These are phyloP conservation scores for Aureobasidium vineae DNA, from an alignment of 2,329 filamentous ascomycete genomes.

Conservation along the genomic window DNA sequence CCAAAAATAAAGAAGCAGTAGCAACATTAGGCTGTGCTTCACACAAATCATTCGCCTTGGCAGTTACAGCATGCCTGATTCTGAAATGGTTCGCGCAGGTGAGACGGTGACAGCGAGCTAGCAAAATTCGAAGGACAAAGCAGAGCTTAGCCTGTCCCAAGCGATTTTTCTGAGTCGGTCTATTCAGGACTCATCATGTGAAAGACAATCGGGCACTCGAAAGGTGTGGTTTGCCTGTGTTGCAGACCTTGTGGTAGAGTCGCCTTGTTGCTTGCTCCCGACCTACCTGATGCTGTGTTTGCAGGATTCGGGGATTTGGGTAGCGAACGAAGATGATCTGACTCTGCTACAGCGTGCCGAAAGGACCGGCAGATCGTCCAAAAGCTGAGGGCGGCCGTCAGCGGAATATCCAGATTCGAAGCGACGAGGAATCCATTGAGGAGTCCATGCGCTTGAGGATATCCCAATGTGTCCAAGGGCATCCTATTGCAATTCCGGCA, in stretches of 20 bases:
- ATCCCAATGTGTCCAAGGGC: slow-evolving; percentile 6
- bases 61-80: slow-evolving; percentile 24
- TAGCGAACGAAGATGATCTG: neutral
- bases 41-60: slow-evolving; percentile 9
- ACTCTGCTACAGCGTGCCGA: neutral
- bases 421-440: neutral
- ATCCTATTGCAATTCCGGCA: slow-evolving; percentile 18
- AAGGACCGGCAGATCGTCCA: slow-evolving; percentile 12
- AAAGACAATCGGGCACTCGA: neutral
- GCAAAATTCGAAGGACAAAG: neutral
- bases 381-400: neutral
- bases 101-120: slow-evolving; percentile 24
- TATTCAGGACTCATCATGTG: neutral
- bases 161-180: neutral
- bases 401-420: neutral
- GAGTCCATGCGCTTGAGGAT: neutral
- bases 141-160: neutral
- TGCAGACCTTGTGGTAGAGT: neutral
- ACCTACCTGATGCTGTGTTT: slow-evolving; percentile 10
- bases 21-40: slow-evolving; percentile 8
- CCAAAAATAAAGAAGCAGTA: slow-evolving; percentile 24
- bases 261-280: neutral
- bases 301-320: neutral
- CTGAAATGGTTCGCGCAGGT: slow-evolving; percentile 1
- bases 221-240: neutral